Percentiles rank a stretch among this genome's conserved stretches.
Conservation (phyloP, 148 eudicot species). For the Mesembryanthemum crystallinum region DNA sequence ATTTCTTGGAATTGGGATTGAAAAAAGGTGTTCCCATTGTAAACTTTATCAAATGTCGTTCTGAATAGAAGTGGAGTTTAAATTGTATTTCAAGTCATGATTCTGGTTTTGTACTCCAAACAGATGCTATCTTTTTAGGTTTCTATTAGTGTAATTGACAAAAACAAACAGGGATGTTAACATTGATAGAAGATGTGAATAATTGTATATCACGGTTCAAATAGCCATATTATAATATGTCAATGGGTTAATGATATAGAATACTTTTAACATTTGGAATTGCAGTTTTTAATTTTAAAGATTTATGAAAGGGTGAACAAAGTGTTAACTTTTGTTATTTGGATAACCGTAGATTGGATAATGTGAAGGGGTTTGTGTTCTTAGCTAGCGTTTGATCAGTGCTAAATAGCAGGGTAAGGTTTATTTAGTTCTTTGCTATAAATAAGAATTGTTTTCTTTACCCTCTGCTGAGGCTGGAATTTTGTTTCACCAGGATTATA, state of each 20-base stretch:
- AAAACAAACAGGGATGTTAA: background rate
- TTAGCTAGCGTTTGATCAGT: background rate
- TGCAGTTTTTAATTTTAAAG: background rate
- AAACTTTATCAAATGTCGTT: background rate
- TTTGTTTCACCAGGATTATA: conserved; percentile 58
- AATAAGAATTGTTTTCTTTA: background rate
- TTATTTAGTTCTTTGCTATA: background rate
- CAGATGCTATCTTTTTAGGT: background rate
- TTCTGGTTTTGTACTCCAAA: background rate
- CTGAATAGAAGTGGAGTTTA: background rate
- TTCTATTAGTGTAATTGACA: background rate
- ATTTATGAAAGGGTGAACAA: background rate
- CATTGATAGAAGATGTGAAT: background rate
- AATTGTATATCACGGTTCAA: background rate
- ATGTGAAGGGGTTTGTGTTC: background rate
- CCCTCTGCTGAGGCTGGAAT: conserved; percentile 17
- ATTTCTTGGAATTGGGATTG: background rate
- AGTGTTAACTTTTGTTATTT: background rate
- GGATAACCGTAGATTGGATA: background rate
- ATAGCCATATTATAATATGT: background rate
- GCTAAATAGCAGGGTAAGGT: background rate
- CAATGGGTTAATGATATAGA: background rate
- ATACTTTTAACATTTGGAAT: background rate
- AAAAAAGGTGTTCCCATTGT: background rate
- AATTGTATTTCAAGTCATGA: background rate